Percentiles rank a stretch among this genome's conserved stretches.
Evolutionary conservation across 495 filamentous ascomycete species (phyloP).

Genomic region (Podospora conica): DNA sequence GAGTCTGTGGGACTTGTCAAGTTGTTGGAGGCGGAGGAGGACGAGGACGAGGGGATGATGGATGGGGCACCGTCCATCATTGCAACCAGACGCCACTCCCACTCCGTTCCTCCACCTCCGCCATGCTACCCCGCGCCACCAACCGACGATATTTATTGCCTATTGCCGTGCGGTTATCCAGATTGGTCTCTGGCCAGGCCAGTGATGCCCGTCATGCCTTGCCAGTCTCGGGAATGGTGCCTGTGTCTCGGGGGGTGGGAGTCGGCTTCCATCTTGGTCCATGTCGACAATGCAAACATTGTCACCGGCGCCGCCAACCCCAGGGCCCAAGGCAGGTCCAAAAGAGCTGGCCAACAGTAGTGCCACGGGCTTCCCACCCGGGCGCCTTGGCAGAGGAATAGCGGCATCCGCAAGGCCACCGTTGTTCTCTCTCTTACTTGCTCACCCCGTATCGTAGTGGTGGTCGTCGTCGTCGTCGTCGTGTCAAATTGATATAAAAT

Average conservation of each 20-base stretch:
- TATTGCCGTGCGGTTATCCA: neutral
- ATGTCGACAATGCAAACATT: neutral
- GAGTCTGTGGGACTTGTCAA: too few relatives aligned
- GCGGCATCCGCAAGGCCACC: neutral
- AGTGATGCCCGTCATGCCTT: neutral
- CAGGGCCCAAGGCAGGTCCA: neutral
- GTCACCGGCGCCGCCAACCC: neutral
- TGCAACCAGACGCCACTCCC: neutral
- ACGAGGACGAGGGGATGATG: too few relatives aligned
- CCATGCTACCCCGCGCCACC: neutral
- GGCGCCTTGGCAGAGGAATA: neutral
- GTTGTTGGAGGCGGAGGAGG: neutral
- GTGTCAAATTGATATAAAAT: neutral
- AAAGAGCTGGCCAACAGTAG: neutral
- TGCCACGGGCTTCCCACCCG: neutral
- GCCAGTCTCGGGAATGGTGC: neutral
- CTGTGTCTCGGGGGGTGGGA: neutral
- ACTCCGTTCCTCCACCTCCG: neutral
- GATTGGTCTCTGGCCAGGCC: neutral
- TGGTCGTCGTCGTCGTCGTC: neutral
- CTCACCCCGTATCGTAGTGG: neutral
- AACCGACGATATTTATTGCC: neutral
- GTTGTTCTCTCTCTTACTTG: neutral
- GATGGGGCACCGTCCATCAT: neutral
- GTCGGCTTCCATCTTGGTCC: neutral